Conservation (phyloP, 805 yeast genomes). For the Candida gorgasii region DNA sequence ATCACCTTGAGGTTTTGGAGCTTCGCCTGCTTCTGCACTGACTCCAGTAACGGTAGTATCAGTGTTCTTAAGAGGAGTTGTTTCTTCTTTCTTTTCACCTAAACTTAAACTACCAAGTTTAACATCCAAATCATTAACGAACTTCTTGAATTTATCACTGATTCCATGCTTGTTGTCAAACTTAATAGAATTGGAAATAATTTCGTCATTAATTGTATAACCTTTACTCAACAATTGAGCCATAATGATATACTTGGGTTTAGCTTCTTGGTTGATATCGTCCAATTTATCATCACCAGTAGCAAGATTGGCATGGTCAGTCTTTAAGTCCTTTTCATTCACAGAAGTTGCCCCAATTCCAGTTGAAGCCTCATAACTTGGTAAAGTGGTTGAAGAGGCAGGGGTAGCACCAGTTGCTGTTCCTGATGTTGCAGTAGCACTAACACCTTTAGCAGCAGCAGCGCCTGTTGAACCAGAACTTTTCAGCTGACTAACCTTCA, state of each 20-base stretch:
- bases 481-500: slow-evolving; percentile 42
- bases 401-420: slow-evolving; percentile 13
- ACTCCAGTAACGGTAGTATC: slow-evolving; percentile 43
- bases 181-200: slow-evolving; percentile 60
- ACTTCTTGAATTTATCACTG: slow-evolving; percentile 55
- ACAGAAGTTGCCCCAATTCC: slow-evolving; percentile 4
- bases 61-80: not conserved
- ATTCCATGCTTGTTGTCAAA: slow-evolving; percentile 67
- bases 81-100: not conserved
- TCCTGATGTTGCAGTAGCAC: slow-evolving; percentile 15
- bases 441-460: slow-evolving; percentile 12
- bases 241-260: slow-evolving; percentile 72
- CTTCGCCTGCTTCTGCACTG: slow-evolving; percentile 40
- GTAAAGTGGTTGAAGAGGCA: slow-evolving; percentile 16
- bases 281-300: slow-evolving; percentile 36
- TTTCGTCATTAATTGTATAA: slow-evolving; percentile 61
- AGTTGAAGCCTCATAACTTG: slow-evolving; percentile 16
- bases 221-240: slow-evolving; percentile 80
- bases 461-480: slow-evolving; percentile 9
- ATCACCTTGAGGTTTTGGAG: not conserved
- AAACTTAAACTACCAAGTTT: slow-evolving; percentile 38
- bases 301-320: slow-evolving; percentile 14
- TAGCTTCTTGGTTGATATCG: slow-evolving; percentile 71
- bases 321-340: slow-evolving; percentile 21
- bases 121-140: slow-evolving; percentile 54